Conservation (phyloP, 1,139 yeast genomes). For the Protomyces pachydermus region DNA sequence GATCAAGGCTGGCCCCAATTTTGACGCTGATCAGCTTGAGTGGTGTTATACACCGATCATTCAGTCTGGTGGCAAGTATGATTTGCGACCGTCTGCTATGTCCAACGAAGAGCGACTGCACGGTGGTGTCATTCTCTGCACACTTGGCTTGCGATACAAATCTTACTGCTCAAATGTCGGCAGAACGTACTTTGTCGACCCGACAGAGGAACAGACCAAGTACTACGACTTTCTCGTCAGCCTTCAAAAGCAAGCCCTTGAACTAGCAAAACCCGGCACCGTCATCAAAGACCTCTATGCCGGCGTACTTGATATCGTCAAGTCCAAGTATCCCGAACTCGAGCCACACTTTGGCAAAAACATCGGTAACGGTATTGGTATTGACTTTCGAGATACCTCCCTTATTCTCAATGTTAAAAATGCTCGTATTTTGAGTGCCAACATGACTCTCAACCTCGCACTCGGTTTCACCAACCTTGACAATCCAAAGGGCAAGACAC, state of each 20-base stretch:
- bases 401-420: conserved; percentile 69
- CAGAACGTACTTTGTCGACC: conserved; percentile 86
- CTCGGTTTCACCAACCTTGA: conserved; percentile 68
- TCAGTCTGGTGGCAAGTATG: conserved; percentile 83
- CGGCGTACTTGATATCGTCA: conserved; percentile 57
- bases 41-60: conserved; percentile 94
- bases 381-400: conserved; percentile 80
- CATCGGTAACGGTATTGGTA: conserved; percentile 85
- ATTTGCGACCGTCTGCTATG: conserved; percentile 77
- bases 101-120: conserved; percentile 61
- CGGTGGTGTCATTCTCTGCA: conserved; percentile 76
- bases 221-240: conserved; percentile 72
- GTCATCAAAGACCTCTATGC: conserved; percentile 62
- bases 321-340: conserved; percentile 55
- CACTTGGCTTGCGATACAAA: conserved; percentile 81
- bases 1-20: conserved; percentile 12
- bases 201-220: conserved; percentile 66
- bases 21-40: conserved; percentile 73
- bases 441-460: conserved; percentile 70
- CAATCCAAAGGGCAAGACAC: conserved; percentile 44
- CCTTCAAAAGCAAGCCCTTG: conserved; percentile 55
- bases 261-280: conserved; percentile 61
- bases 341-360: conserved; percentile 66
- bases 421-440: conserved; percentile 62
- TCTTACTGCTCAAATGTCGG: conserved; percentile 85